Evolutionary conservation across 495 filamentous ascomycete genomes (phyloP).

Genomic region (Oleoguttula mirabilis): DNA sequence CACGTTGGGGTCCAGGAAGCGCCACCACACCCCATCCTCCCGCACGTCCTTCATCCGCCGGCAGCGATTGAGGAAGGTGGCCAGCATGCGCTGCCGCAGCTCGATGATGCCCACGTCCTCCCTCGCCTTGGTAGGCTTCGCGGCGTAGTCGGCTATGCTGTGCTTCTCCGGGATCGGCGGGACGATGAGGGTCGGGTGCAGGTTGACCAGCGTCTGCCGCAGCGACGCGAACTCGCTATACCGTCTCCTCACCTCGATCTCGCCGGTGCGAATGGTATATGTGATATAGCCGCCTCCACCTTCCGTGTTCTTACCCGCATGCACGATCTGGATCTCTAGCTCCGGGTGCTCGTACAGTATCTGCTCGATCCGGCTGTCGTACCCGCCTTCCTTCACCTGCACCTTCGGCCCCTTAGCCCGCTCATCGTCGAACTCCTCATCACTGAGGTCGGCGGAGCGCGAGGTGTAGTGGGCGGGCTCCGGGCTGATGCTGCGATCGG

Average conservation of each 20-base stretch:
- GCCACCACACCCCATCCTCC: slow-evolving; percentile 93
- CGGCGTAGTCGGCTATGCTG: slow-evolving; percentile 95
- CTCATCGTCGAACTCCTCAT: slow-evolving; percentile 51
- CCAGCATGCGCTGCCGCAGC: slow-evolving; percentile 86
- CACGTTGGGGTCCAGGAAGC: slow-evolving; percentile 91
- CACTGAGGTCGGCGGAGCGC: slow-evolving; percentile 43
- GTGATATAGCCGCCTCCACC: slow-evolving; percentile 84
- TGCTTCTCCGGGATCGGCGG: slow-evolving; percentile 98
- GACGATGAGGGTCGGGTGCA: slow-evolving; percentile 89
- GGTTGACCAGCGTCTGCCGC: slow-evolving; percentile 69
- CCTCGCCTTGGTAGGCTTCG: slow-evolving; percentile 93
- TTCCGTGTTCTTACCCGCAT: slow-evolving; percentile 91
- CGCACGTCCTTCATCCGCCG: slow-evolving; percentile 83
- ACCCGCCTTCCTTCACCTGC: slow-evolving; percentile 63
- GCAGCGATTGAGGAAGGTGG: slow-evolving; percentile 88
- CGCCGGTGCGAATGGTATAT: slow-evolving; percentile 90
- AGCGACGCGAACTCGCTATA: slow-evolving; percentile 97
- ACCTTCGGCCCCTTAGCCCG: slow-evolving; percentile 27
- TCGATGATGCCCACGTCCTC: slow-evolving; percentile 95
- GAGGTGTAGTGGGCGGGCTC: slow-evolving; percentile 50
- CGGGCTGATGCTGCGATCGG: slow-evolving; percentile 25
- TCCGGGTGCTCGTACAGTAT: slow-evolving; percentile 91
- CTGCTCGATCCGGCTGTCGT: slow-evolving; percentile 91
- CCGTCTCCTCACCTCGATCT: slow-evolving; percentile 82
- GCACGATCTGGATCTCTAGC: slow-evolving; percentile 74